Evolutionary conservation across 2,329 filamentous ascomycete genomes (phyloP), one percentile per base, ranked within the genome.

Genomic region (Trichothecium sympodiale): DNA sequence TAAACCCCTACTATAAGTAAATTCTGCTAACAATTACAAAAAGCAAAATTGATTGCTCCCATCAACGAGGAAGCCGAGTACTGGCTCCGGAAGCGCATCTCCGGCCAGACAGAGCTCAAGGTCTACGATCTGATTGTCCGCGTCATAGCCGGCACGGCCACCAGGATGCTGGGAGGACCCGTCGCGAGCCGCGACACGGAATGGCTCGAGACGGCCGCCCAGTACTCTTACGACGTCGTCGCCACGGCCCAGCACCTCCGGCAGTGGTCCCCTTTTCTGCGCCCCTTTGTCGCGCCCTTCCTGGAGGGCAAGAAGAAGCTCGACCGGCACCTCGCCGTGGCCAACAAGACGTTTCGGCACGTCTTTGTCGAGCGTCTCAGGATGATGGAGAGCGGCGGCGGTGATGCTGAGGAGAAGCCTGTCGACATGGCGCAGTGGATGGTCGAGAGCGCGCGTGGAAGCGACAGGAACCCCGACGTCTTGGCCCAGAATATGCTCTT

Each of bases 21-120:
- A n/a, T n/a, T n/a, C n/a, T 33, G 13, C 37, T 38, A 17, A 35
- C 25, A 7, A 71, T 25, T 25, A 25, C 13, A 28, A 15, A 9
- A 28, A 35, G 33, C 26, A 6, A 35, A 28, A 18, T 16, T 35
- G 33, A 29, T 35, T 27, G 33, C 6, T 25, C 20, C 20, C 20
- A 23, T 37, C 35, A 26, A 37, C 28, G 29, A 38, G 4, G 37
- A 38, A 20, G 37, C 37, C 17, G 28, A 23, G 17, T 38, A 35
- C 37, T 38, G 37, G 37, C 33, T 38, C n/a, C n/a, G n/a, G 33
- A 25, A 38, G 33, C 37, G 37, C 32, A 38, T 38, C 17, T 18
- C 27, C 13, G 29, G 37, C 8, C 25, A 34, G 32, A 26, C 25
- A 6, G 31, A 38, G 16, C 26, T 38, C 10, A 38, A 35, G 12